Base-by-base conservation (phyloP, 371 early-diverging fungal genomes). In the Haplosporangium sp. region DNA sequence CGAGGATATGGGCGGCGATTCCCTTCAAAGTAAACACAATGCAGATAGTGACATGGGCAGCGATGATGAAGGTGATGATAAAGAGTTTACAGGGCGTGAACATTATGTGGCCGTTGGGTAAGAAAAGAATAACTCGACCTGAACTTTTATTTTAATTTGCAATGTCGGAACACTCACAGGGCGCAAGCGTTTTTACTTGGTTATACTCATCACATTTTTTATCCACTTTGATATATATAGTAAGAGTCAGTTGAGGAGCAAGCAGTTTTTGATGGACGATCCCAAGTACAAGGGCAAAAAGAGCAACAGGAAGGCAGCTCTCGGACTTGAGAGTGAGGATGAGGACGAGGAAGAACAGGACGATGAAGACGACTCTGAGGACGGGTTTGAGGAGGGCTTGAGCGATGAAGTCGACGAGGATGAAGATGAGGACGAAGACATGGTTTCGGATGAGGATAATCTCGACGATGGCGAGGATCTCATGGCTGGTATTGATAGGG, bases 231-330 rank as follows among this genome's bases (percentile, higher is more conserved):
- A 16, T 14, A 51, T 65, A 38, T 7, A 29, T 64, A 85, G 83
- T 18, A 91, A 91, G 73, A 92, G 93, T 80, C 74, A 85, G 23
- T 68, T 94, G 65, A 87, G 94, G 50, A 87, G 79, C 29, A 85
- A 89, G 55, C 85, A 86, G 5, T 85, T 91, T 37, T 74, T 87
- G 11, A 82, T 93, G 63, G 89, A 91, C 59, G 94, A 94, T 63
- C 91, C 92, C 14, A 93, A 93, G 56, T 95, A 95, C 80, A 77
- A 83, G 43, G 95, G 95, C 51, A 87, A 91, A 65, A 85, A 85
- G 43, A 83, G 85, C 38, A 91, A 87, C 55, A 87, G 92, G 62
- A 89, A 89, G 68, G 86, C 83, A 36, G 80, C 91, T 8, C 92
- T 86, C 55, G 85, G 83, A 23, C 69, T 83, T 13, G 81, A 83